Percentiles rank a stretch among this genome's conserved stretches.
These are phyloP conservation scores for Pyronema omphalodes DNA, from an alignment of 495 filamentous ascomycete species.

Conservation along the genomic window DNA sequence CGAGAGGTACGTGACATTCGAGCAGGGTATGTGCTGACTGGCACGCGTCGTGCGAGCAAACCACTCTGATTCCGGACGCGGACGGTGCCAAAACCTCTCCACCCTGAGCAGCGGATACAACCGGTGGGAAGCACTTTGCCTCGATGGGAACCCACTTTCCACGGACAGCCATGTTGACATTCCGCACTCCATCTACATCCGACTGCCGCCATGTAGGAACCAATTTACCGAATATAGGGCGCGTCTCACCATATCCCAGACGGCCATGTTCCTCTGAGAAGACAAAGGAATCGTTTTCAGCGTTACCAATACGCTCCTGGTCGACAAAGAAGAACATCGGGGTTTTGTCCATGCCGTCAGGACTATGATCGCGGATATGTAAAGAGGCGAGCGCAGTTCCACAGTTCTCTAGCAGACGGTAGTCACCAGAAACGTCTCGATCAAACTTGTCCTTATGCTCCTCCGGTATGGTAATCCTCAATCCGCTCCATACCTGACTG, in stretches of 20 bases:
- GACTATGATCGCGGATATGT: slow-evolving; percentile 28
- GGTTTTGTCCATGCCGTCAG: slow-evolving; percentile 4
- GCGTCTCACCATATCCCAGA: slow-evolving; percentile 35
- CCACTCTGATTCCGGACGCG: slow-evolving; percentile 7
- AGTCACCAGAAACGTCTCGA: slow-evolving; percentile 35
- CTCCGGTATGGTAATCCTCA: slow-evolving; percentile 25
- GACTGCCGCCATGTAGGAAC: slow-evolving; percentile 13
- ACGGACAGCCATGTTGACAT: slow-evolving; percentile 2
- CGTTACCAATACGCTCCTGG: slow-evolving; percentile 29
- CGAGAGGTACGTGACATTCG: slow-evolving; percentile 20
- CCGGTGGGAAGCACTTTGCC: slow-evolving; percentile 16
- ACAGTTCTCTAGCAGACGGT: slow-evolving; percentile 40
- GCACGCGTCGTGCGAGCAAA: slow-evolving; percentile 14
- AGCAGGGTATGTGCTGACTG: slow-evolving; percentile 21
- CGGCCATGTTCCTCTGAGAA: slow-evolving; percentile 38
- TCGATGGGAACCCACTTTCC: slow-evolving; percentile 23
- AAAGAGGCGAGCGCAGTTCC: slow-evolving; percentile 46
- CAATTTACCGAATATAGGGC: slow-evolving; percentile 33
- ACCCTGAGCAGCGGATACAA: not conserved
- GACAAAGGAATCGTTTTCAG: slow-evolving; percentile 41
- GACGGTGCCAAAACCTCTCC: slow-evolving; percentile 15
- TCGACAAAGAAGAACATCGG: slow-evolving; percentile 51
- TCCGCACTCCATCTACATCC: not conserved
- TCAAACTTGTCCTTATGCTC: slow-evolving; percentile 24
- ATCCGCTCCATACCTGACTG: slow-evolving; percentile 28